Conservation (phyloP, 345 rosid genomes). For the Camelina hispida region DNA sequence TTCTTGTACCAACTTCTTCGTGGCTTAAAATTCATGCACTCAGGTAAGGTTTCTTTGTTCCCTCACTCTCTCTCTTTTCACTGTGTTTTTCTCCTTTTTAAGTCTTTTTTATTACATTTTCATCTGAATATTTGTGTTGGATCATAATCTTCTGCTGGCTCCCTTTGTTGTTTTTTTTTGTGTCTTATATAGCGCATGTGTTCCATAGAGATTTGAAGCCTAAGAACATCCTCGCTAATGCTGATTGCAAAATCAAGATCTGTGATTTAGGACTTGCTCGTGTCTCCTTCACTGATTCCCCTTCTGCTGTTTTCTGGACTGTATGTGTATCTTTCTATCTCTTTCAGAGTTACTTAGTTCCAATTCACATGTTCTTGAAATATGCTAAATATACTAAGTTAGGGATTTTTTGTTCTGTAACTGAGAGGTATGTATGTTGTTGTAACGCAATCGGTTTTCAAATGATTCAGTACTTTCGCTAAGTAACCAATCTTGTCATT, state of each 20-base stretch:
- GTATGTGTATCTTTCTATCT: constrained; percentile 65
- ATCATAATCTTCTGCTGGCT: constrained; percentile 12
- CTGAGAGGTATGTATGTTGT: constrained; percentile 39
- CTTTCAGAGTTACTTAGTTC: constrained; percentile 15
- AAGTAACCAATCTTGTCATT: constrained; percentile 36
- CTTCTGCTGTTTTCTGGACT: constrained; percentile 99
- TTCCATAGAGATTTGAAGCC: constrained; percentile 98
- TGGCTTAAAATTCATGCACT: constrained; percentile 87
- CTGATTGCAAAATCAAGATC: constrained; percentile 95
- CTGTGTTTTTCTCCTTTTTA: not conserved
- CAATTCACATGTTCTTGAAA: constrained; percentile 1
- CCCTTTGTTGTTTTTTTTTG: not conserved
- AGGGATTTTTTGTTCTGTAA: not conserved
- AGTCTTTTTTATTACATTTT: not conserved
- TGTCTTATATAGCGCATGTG: constrained; percentile 64
- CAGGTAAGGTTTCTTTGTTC: constrained; percentile 62
- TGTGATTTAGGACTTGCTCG: constrained; percentile 99
- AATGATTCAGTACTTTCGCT: constrained; percentile 17
- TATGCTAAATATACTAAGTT: not conserved
- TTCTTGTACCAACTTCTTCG: constrained; percentile 99
- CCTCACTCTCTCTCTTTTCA: not conserved
- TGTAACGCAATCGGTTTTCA: not conserved
- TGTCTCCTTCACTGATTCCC: constrained; percentile 83
- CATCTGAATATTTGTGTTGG: not conserved
- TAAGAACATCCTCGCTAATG: constrained; percentile 92